Evolutionary conservation across 1,284 basidiomycete species (phyloP).

Genomic region (Thecaphora frezii): DNA sequence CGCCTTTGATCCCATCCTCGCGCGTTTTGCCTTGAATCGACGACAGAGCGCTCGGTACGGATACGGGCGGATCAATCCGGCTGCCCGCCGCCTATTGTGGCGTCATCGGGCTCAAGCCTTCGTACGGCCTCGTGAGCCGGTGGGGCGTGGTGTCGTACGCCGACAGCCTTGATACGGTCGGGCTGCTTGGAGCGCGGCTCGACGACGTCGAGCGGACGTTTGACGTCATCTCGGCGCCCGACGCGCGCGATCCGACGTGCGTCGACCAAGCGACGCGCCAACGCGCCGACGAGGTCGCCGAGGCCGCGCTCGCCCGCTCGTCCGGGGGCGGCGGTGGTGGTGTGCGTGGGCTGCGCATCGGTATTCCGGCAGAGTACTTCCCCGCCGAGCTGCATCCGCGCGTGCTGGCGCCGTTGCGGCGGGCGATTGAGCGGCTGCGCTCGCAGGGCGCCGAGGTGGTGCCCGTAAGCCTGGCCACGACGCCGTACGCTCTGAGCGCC

Average conservation of each 20-base stretch:
- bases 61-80: slow-evolving; percentile 91
- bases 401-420: slow-evolving; percentile 64
- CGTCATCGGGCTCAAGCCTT: slow-evolving; percentile 87
- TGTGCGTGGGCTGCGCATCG: slow-evolving; percentile 65
- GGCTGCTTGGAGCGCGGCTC: slow-evolving; percentile 71
- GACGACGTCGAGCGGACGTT: slow-evolving; percentile 66
- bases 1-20: too few relatives aligned
- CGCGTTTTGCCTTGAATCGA: too few relatives aligned
- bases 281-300: slow-evolving; percentile 6
- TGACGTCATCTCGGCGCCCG: slow-evolving; percentile 69
- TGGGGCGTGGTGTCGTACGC: slow-evolving; percentile 91
- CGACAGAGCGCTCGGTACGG: slow-evolving; percentile 75
- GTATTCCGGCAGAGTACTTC: slow-evolving; percentile 79
- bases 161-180: slow-evolving; percentile 92
- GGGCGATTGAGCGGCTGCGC: slow-evolving; percentile 65
- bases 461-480: slow-evolving; percentile 76
- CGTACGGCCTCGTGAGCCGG: slow-evolving; percentile 86
- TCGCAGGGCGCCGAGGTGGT: slow-evolving; percentile 70
- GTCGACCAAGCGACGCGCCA: slow-evolving; percentile 45
- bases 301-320: slow-evolving; percentile 2
- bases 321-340: neutral
- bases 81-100: slow-evolving; percentile 93
- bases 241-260: slow-evolving; percentile 79
- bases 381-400: slow-evolving; percentile 69
- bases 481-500: slow-evolving; percentile 78